Evolutionary conservation across 306 rosid species (phyloP).

Genomic region (Boehmeria nivea): DNA sequence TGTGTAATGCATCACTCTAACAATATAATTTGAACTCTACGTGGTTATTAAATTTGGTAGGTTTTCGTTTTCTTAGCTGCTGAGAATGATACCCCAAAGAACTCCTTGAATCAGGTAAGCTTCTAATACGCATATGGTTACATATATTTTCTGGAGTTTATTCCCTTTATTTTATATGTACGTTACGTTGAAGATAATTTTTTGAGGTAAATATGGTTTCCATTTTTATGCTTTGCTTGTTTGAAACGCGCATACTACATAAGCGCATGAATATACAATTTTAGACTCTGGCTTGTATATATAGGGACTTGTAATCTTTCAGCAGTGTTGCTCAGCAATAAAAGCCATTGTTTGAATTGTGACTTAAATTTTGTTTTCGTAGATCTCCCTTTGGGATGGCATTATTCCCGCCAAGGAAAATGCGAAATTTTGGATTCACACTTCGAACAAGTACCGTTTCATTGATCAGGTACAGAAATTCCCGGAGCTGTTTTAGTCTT

Average conservation of each 20-base stretch:
- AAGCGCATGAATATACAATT: no score
- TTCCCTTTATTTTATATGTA: no score
- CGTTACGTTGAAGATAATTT: no score
- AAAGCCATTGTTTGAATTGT: conserved; percentile 8
- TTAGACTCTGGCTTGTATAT: neutral
- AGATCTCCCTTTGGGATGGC: conserved; percentile 97
- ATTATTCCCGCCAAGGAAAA: conserved; percentile 79
- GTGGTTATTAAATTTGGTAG: conserved; percentile 25
- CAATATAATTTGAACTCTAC: no score
- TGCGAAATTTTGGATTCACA: conserved; percentile 72
- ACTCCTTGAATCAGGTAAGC: conserved; percentile 67
- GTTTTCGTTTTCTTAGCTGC: conserved; percentile 84
- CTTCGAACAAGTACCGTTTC: conserved; percentile 78
- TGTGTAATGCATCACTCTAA: no score
- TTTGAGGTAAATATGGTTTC: no score
- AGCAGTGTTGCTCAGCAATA: no score
- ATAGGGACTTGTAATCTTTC: no score
- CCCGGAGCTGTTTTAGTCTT: no score
- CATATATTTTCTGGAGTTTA: conserved; percentile 9
- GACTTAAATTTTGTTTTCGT: conserved; percentile 15
- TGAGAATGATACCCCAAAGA: conserved; percentile 68
- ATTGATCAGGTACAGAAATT: conserved; percentile 48
- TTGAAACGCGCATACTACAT: no score
- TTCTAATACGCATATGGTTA: conserved; percentile 5
- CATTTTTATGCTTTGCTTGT: no score